A percentile compares a stretch with the other conserved stretches of the same genome.
Evolutionary conservation across 83 land plant genomes (phyloP).

Genomic region (Diphasiastrum complanatum): DNA sequence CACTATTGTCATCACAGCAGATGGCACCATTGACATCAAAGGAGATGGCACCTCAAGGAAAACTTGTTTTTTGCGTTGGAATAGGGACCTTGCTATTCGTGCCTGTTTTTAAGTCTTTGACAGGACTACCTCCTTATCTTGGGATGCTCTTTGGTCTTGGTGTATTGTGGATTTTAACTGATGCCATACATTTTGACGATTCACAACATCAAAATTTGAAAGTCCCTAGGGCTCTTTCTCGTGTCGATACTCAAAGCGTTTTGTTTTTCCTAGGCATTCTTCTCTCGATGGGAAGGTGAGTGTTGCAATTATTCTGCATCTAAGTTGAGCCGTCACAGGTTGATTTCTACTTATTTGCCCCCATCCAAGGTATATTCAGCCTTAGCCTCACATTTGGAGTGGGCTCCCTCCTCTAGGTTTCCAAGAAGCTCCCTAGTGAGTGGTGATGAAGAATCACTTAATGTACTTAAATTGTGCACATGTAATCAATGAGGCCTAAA

Average conservation of each 20-base stretch:
- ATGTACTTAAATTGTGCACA: too few relatives aligned
- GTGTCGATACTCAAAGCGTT: slow-evolving; percentile 93
- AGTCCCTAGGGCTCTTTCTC: slow-evolving; percentile 96
- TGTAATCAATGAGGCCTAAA: too few relatives aligned
- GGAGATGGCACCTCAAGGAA: slow-evolving; percentile 96
- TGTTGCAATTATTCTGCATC: too few relatives aligned
- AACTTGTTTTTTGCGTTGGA: slow-evolving; percentile 87
- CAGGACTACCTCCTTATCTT: slow-evolving; percentile 94
- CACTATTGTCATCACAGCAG: slow-evolving; percentile 71
- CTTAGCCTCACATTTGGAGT: too few relatives aligned
- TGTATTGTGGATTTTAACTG: slow-evolving; percentile 92
- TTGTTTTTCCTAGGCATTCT: slow-evolving; percentile 97
- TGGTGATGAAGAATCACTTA: too few relatives aligned
- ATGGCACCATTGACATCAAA: slow-evolving; percentile 77
- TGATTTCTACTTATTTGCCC: too few relatives aligned
- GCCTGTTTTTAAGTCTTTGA: slow-evolving; percentile 82
- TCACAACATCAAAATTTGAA: slow-evolving; percentile 70
- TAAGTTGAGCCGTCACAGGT: too few relatives aligned
- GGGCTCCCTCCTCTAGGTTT: too few relatives aligned
- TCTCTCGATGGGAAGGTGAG: slow-evolving; percentile 91
- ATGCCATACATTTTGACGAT: slow-evolving; percentile 96
- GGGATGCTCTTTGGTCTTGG: slow-evolving; percentile 95
- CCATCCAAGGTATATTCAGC: too few relatives aligned
- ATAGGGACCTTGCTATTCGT: slow-evolving; percentile 89
- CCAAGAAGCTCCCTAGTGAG: too few relatives aligned